Percentiles rank a stretch among this genome's conserved stretches.
Conservation (phyloP, 306 rosid genomes). For the Quercus dentata region DNA sequence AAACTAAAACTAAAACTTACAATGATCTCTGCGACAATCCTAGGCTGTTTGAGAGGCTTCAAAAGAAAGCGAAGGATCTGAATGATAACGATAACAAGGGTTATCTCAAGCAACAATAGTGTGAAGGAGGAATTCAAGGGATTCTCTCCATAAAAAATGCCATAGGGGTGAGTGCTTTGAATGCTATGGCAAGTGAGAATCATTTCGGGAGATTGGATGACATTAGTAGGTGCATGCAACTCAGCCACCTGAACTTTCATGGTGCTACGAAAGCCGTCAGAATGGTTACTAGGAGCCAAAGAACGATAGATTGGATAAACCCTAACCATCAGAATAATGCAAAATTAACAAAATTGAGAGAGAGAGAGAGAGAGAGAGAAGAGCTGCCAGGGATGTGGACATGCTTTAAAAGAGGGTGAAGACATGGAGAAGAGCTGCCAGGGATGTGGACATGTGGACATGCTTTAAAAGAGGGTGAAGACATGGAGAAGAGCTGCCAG, state of each 20-base stretch:
- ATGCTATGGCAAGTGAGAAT: conserved; percentile 7
- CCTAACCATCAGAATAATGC: conserved; percentile 48
- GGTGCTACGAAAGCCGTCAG: not conserved
- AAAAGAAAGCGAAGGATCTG: conserved; percentile 46
- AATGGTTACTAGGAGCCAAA: conserved; percentile 3
- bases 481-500: not conserved
- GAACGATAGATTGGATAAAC: conserved; percentile 22
- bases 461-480: conserved; percentile 50
- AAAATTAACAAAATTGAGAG: not conserved
- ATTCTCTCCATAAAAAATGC: conserved; percentile 41
- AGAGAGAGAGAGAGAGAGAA: not conserved
- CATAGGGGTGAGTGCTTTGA: not conserved
- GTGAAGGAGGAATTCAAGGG: conserved; percentile 42
- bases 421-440: not conserved
- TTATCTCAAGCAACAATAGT: conserved; percentile 37
- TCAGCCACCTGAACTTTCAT: not conserved
- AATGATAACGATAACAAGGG: conserved; percentile 23
- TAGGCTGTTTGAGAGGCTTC: conserved; percentile 72
- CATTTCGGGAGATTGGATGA: too few species aligned
- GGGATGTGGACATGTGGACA: conserved; percentile 46
- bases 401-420: conserved; percentile 49
- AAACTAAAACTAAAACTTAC: conserved; percentile 43
- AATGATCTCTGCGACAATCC: conserved; percentile 56
- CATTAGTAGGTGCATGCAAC: not conserved
- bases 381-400: conserved; percentile 35